phyloP scores from a whole-genome alignment of 2,329 filamentous ascomycete genomes.

The Ramichloridium luteum region DNA sequence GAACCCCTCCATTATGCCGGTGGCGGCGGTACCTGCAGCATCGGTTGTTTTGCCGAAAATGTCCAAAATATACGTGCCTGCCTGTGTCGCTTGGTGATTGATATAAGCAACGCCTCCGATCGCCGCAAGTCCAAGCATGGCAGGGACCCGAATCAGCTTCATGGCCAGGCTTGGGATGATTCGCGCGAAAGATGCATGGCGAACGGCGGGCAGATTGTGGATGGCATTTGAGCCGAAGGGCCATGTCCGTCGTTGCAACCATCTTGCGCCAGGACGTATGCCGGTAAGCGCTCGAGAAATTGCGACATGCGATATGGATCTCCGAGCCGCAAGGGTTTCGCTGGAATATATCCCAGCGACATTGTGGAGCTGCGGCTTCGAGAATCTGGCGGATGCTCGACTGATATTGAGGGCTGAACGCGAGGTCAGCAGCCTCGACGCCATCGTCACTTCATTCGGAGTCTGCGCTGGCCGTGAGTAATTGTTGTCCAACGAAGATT shows the following conservation, averaged over 20 bases:
- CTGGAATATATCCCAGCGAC: constrained; percentile 14
- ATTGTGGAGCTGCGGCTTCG: constrained; percentile 21
- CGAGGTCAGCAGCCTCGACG: constrained; percentile 57
- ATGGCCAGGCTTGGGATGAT: constrained; percentile 74
- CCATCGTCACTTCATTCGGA: constrained; percentile 18
- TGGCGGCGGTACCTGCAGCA: constrained; percentile 55
- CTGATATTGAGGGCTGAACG: constrained; percentile 56
- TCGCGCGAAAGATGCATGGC: constrained; percentile 53
- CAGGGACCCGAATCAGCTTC: constrained; percentile 78
- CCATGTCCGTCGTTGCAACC: constrained; percentile 49
- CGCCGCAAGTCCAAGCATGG: constrained; percentile 80
- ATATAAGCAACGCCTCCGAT: constrained; percentile 82
- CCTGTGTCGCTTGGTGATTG: constrained; percentile 85
- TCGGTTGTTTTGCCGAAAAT: constrained; percentile 62
- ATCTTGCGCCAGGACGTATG: constrained; percentile 11
- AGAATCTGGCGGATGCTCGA: constrained; percentile 45
- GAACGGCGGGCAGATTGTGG: constrained; percentile 60
- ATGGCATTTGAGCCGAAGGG: constrained; percentile 66
- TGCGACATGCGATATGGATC: constrained; percentile 17
- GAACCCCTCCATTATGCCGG: constrained; percentile 57
- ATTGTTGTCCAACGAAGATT: too few species aligned
- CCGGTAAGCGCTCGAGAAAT: constrained; percentile 11
- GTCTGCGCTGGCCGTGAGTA: too few species aligned
- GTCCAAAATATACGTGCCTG: constrained; percentile 65
- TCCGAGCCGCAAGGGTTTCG: constrained; percentile 12